Evolutionary conservation across 2,329 filamentous ascomycete species (phyloP), one percentile per base, ranked within the genome.

Genomic region (Balansia obtecta): DNA sequence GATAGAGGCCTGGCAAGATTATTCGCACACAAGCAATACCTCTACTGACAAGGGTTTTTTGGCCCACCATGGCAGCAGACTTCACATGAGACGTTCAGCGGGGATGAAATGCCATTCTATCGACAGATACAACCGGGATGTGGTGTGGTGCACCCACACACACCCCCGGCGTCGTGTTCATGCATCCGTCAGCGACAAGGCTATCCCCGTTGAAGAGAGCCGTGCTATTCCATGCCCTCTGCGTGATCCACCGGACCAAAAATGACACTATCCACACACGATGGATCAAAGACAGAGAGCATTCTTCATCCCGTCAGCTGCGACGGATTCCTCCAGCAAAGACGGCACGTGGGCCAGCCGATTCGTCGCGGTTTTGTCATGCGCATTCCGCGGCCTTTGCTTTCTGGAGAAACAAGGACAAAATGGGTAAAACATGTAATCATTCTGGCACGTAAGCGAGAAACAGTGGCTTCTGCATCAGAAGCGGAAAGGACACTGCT

Each of bases 321-420:
- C 7, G 15, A 33, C 34, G 18, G 8, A 40, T 32, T 45, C 22
- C 13, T 40, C 27, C 43, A 45, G 48, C 41, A 20, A 34, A 1
- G 15, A 9, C 45, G 30, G 33, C 48, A 50, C 48, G 48, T 50
- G 48, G 42, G 42, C 15, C 16, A 46, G 15, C 33, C 33, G 34
- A 45, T 50, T 50, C 42, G 33, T 32, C 34, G 33, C 33, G 11
- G n/a, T 30, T n/a, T n/a, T 41, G n/a, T 41, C n/a, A 18, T 41
- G 39, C 39, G 10, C 39, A 8, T 41, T n/a, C 16, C 39, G 39
- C 39, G 18, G 13, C 39, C 16, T 41, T 41, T 41, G n/a, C 12
- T 41, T n/a, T 18, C 20, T 15, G 27, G 27, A 27, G 2, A 22
- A 22, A 27, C 27, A 27, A 27, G 27, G 2, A 27, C 5, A 27